phyloP scores from a whole-genome alignment of 2,329 filamentous ascomycete genomes.

The Paecilomyces formosus region DNA sequence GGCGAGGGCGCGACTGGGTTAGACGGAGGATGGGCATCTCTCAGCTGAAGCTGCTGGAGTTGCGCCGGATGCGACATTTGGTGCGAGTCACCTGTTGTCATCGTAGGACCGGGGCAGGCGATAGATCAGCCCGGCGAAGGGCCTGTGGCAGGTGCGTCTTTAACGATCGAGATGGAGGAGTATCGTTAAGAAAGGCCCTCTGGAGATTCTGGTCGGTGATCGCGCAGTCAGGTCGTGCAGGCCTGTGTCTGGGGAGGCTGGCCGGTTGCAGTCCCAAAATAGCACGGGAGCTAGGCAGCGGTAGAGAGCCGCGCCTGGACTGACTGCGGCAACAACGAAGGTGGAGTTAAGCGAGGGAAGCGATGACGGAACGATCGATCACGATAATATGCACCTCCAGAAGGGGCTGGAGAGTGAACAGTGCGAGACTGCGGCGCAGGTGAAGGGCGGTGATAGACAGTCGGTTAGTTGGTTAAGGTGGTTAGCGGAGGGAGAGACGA shows the following conservation, averaged over 20 bases:
- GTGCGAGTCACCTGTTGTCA: conserved; percentile 32
- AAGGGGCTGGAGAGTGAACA: background rate
- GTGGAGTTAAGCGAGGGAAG: conserved; percentile 3
- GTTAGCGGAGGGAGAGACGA: no score
- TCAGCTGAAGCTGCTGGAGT: conserved; percentile 22
- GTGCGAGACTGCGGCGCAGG: background rate
- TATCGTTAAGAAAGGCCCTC: background rate
- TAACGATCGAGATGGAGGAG: background rate
- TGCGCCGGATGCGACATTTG: conserved; percentile 24
- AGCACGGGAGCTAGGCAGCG: conserved; percentile 15
- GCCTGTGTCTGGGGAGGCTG: conserved; percentile 17
- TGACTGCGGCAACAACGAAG: conserved; percentile 9
- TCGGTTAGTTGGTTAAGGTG: no score
- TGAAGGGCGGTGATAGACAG: background rate
- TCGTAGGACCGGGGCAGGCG: conserved; percentile 12
- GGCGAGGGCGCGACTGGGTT: conserved; percentile 56
- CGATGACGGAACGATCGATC: background rate
- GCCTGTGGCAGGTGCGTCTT: background rate
- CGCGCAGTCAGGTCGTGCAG: conserved; percentile 2
- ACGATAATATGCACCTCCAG: conserved; percentile 3
- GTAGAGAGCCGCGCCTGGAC: conserved; percentile 11
- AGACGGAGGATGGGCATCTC: conserved; percentile 21
- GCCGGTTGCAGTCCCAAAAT: conserved; percentile 17
- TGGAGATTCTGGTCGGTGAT: background rate
- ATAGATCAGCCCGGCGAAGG: background rate